Percentiles rank a stretch among this genome's conserved stretches.
phyloP scores from a whole-genome alignment of 202 grass and related monocot species.

The Hordeum pubiflorum region DNA sequence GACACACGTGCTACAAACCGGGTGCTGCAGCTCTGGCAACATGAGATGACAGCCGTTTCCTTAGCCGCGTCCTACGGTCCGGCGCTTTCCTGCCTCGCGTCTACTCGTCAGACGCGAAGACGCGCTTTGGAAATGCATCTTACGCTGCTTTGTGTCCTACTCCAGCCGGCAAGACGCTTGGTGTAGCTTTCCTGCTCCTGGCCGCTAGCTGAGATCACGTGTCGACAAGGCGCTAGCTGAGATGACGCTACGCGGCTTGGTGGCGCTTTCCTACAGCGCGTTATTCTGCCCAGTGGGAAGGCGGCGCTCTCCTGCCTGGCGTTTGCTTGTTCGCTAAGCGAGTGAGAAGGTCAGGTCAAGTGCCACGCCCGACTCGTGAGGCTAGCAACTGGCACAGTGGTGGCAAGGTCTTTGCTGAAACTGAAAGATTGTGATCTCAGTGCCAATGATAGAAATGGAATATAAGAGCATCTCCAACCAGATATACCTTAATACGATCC shows the following conservation, averaged over 20 bases:
- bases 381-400: background rate
- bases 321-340: background rate
- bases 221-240: background rate
- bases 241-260: background rate
- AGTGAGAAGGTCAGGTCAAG: no score
- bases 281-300: background rate
- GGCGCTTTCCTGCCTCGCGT: background rate
- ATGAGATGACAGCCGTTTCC: background rate
- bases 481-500: no score
- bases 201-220: background rate
- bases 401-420: background rate
- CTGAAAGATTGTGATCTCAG: no score
- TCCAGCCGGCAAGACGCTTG: background rate
- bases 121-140: background rate
- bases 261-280: background rate
- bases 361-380: background rate
- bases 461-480: no score
- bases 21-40: background rate
- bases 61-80: background rate
- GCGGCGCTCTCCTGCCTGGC: background rate
- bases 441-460: no score
- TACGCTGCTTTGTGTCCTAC: background rate
- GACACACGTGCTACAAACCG: background rate
- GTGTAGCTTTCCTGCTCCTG: background rate
- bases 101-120: background rate